These are phyloP conservation scores for Polytrichum formosum DNA, from an alignment of 225 moss, liverwort and hornwort species.

Conservation along the genomic window DNA sequence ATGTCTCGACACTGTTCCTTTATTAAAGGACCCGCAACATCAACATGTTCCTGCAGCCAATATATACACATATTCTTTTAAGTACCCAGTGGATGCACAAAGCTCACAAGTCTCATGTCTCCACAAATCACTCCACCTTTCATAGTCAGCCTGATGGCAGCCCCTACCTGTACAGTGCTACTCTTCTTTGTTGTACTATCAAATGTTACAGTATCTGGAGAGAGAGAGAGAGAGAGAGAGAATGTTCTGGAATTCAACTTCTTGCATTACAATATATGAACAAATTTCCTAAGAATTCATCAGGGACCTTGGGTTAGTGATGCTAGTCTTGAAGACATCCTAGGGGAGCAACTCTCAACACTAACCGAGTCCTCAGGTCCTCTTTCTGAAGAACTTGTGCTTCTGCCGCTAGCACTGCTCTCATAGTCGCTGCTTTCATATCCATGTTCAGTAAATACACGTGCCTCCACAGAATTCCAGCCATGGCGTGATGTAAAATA, in stretches of 20 bases:
- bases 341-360: conserved; percentile 2
- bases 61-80: not conserved
- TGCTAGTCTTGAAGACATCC: too few relatives aligned
- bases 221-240: too few relatives aligned
- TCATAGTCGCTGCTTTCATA: conserved; percentile 85
- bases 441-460: conserved; percentile 79
- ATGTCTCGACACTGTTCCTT: conserved; percentile 74
- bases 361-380: conserved; percentile 84
- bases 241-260: too few relatives aligned
- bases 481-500: conserved; percentile 88
- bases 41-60: conserved; percentile 43
- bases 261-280: too few relatives aligned
- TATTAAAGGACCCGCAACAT: conserved; percentile 50
- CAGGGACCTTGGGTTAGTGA: too few relatives aligned
- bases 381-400: conserved; percentile 84
- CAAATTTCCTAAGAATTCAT: too few relatives aligned
- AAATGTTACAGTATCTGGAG: too few relatives aligned
- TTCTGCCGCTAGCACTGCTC: conserved; percentile 82
- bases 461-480: conserved; percentile 71
- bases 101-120: too few relatives aligned
- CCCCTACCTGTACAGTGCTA: too few relatives aligned
- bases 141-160: too few relatives aligned
- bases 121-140: not conserved
- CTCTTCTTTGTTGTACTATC: too few relatives aligned
- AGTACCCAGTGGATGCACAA: not conserved